Conservation (phyloP, 192 early-diverging fungal genomes). For the Ambispora gerdemannii region DNA sequence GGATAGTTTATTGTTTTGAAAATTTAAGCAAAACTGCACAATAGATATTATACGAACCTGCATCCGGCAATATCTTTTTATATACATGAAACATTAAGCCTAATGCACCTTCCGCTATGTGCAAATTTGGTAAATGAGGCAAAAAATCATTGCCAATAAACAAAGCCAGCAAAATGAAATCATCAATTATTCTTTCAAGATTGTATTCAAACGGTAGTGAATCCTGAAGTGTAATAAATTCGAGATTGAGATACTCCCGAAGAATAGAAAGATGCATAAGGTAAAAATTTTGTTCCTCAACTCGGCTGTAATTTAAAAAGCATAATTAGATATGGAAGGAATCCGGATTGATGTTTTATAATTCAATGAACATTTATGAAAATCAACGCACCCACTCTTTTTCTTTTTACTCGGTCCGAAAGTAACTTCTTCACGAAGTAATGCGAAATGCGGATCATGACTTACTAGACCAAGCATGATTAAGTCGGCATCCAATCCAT, state of each 20-base stretch:
- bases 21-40: neutral
- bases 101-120: constrained; percentile 89
- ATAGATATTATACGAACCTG: neutral
- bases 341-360: no score
- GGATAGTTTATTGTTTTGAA: constrained; percentile 30
- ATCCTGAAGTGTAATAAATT: constrained; percentile 65
- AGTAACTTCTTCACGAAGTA: constrained; percentile 94
- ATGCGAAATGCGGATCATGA: constrained; percentile 95
- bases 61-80: constrained; percentile 56
- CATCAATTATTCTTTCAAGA: constrained; percentile 93
- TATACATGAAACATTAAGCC: constrained; percentile 68
- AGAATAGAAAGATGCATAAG: constrained; percentile 83
- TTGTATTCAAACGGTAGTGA: constrained; percentile 64
- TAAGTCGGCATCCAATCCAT: constrained; percentile 97
- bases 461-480: constrained; percentile 94
- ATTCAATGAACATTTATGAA: no score
- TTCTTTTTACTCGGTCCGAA: constrained; percentile 63
- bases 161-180: constrained; percentile 89
- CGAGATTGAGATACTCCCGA: constrained; percentile 90
- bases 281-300: constrained; percentile 60
- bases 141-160: constrained; percentile 99
- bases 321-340: no score
- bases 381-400: constrained; percentile 33
- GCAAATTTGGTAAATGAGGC: constrained; percentile 88
- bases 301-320: constrained; percentile 31